phyloP scores from a whole-genome alignment of 257 asterid genomes.

The Rauvolfia tetraphylla region DNA sequence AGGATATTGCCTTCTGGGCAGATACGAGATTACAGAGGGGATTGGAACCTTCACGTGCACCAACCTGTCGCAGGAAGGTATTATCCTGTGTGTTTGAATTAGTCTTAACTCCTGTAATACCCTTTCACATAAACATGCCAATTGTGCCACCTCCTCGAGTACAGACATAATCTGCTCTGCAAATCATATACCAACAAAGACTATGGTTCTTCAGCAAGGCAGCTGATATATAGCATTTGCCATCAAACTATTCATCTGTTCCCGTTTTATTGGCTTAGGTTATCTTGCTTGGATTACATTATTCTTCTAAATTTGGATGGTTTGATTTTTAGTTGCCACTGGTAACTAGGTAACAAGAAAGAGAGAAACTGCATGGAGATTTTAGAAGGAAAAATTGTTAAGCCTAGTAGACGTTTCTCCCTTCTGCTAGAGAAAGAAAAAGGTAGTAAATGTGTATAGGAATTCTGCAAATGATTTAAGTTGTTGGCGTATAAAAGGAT shows the following conservation, averaged over 20 bases:
- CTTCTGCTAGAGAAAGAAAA: not conserved
- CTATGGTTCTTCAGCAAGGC: not conserved
- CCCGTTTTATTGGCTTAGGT: not conserved
- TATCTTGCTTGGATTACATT: not conserved
- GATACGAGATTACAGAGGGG: slow-evolving; percentile 83
- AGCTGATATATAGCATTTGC: not conserved
- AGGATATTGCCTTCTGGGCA: slow-evolving; percentile 25
- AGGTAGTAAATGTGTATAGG: not conserved
- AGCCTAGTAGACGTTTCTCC: not conserved
- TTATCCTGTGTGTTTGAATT: slow-evolving; percentile 65
- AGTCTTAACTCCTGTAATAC: not conserved
- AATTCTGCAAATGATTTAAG: not conserved
- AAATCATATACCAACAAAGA: not conserved
- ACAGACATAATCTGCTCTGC: not conserved
- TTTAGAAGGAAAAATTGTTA: not conserved
- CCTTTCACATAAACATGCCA: not conserved
- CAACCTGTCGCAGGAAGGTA: slow-evolving; percentile 93
- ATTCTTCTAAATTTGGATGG: not conserved
- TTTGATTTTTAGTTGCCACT: too few species aligned
- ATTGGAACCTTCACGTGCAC: slow-evolving; percentile 88
- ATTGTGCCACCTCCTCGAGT: not conserved
- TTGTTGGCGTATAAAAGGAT: too few species aligned
- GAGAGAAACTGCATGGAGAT: not conserved
- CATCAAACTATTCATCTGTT: not conserved
- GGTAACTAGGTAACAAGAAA: not conserved